phyloP scores from a whole-genome alignment of 169 alveolate species.

The Theileria sp. region DNA sequence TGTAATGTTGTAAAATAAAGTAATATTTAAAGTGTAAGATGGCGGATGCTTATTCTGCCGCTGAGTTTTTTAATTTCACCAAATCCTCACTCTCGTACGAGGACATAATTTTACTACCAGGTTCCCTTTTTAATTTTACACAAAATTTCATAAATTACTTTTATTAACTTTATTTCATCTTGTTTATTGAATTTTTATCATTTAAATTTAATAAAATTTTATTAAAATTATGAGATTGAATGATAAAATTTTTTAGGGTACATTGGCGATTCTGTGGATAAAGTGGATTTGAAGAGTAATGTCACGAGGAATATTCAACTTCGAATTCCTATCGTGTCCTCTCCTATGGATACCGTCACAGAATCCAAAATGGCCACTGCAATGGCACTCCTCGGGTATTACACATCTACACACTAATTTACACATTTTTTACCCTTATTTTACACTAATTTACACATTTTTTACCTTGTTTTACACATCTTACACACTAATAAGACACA shows the following conservation, averaged over 20 bases:
- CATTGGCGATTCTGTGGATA: constrained; percentile 76
- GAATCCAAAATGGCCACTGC: constrained; percentile 91
- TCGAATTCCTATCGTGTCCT: constrained; percentile 85
- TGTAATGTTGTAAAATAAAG: neutral
- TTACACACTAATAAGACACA: neutral
- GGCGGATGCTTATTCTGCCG: constrained; percentile 79
- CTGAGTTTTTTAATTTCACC: constrained; percentile 66
- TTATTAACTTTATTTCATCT: neutral
- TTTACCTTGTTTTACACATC: neutral
- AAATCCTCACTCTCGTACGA: constrained; percentile 82
- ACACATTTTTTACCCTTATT: too few species aligned
- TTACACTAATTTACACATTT: too few species aligned
- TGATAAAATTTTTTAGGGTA: constrained; percentile 65
- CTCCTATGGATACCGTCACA: constrained; percentile 95
- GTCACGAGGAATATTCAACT: constrained; percentile 77
- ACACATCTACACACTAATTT: neutral
- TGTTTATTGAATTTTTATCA: neutral
- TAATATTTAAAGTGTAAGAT: constrained; percentile 8
- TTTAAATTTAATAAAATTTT: too few species aligned
- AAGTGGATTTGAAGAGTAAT: constrained; percentile 75
- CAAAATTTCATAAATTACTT: neutral
- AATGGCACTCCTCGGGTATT: constrained; percentile 84
- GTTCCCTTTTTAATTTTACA: constrained; percentile 34
- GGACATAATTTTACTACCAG: constrained; percentile 88
- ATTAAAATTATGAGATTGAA: too few species aligned